Base-by-base conservation (phyloP, 805 yeast species). In the Metschnikowia gelsemii region DNA sequence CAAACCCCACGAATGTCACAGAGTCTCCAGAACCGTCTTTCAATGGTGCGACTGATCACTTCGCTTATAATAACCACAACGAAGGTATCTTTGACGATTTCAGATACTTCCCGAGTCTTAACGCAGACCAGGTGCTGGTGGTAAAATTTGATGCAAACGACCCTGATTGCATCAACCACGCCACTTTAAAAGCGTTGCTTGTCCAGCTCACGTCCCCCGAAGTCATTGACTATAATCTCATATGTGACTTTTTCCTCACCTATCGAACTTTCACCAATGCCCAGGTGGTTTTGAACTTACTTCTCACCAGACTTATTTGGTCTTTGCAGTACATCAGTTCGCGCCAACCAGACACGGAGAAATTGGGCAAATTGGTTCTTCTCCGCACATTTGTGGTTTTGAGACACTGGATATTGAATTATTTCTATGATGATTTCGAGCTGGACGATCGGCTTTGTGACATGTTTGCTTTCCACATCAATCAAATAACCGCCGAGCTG, bases 321-420 rank as follows among this genome's bases (percentile, higher is more conserved):
- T 78, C 88, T 18, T 61, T 85, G 19, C 73, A 72, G 45, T 66
- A 68, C 46, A 61, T 67, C 41, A 60, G 59, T 38, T 57, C 64
- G 2, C 45, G 51, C 20, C 46, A 48, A 18, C 56, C 53, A n/a
- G 54, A 58, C 19, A 55, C 59, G 19, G 46, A 50, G 7, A 57
- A 71, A 45, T 56, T 74, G 3, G 95, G 95, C 1, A 76, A 81
- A 45, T 68, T 84, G 32, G 82, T 84, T 2, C 68, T 87, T 9
- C 75, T 90, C 26, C 73, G 98, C 54, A 83, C 95, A 0, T 91
- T 90, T 66, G 96, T 87, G 20, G 81, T 85, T 21, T 53, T 93
- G 31, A 77, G 97, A 55, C 96, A 87, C 65, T 91, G 98, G 96
- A 61, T 91, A 14, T 63, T 87, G 45, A 91, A 90, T 61, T 90